Percentiles rank a stretch among this genome's conserved stretches.
Conservation (phyloP, 805 yeast species). For the Brettanomyces anomalus region DNA sequence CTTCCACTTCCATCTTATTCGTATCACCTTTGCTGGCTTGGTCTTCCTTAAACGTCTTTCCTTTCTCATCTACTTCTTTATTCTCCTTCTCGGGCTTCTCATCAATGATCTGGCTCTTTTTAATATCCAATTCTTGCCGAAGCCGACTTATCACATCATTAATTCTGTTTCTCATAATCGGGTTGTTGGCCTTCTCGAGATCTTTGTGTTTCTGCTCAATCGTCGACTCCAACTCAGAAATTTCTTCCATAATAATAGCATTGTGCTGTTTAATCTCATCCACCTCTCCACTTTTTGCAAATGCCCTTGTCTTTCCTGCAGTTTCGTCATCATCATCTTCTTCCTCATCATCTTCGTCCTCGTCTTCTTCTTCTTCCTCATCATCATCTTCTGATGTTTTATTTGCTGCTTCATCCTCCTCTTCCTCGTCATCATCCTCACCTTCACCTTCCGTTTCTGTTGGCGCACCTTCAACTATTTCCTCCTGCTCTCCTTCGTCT, state of each 20-base stretch:
- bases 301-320: conserved; percentile 31
- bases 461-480: conserved; percentile 6
- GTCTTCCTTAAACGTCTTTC: conserved; percentile 15
- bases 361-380: conserved; percentile 20
- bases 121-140: conserved; percentile 73
- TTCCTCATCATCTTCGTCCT: conserved; percentile 36
- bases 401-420: conserved; percentile 33
- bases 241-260: conserved; percentile 76
- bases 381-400: conserved; percentile 27
- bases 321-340: conserved; percentile 37
- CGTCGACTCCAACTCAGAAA: conserved; percentile 69
- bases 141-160: conserved; percentile 71
- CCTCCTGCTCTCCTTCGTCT: conserved; percentile 23
- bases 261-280: conserved; percentile 50
- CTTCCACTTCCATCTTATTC: conserved; percentile 21
- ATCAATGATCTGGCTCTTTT: conserved; percentile 48
- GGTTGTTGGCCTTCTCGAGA: conserved; percentile 66
- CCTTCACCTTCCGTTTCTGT: conserved; percentile 7
- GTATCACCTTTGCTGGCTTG: conserved; percentile 52
- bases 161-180: conserved; percentile 80
- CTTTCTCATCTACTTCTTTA: conserved; percentile 13
- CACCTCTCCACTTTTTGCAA: conserved; percentile 28
- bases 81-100: conserved; percentile 19
- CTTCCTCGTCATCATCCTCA: conserved; percentile 19
- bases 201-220: conserved; percentile 68